Evolutionary conservation across 2,329 filamentous ascomycete species (phyloP).

Genomic region (Trichoderma aggressivum): DNA sequence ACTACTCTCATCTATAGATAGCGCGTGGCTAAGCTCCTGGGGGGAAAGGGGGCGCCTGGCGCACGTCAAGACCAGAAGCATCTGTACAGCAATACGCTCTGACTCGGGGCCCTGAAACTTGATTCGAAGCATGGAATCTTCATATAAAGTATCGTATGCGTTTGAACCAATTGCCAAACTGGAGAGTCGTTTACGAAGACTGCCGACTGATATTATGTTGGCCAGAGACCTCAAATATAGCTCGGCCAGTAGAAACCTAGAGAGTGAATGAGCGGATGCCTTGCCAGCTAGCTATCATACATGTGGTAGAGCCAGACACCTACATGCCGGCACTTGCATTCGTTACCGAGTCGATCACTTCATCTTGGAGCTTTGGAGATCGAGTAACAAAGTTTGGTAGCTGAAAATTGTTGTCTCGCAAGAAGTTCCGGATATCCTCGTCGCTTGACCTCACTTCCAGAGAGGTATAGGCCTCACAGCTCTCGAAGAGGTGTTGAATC

Average conservation of each 20-base stretch:
- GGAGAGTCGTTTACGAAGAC: not conserved
- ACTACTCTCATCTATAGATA: not conserved
- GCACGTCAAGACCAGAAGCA: not conserved
- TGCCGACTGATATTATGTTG: not conserved
- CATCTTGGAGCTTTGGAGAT: not conserved
- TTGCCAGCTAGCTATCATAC: not conserved
- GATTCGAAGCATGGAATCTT: not conserved
- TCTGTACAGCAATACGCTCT: not conserved
- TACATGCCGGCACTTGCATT: not conserved
- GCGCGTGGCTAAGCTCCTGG: not conserved
- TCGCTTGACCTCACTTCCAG: not conserved
- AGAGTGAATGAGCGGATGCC: not conserved
- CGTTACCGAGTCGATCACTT: not conserved
- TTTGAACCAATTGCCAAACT: not conserved
- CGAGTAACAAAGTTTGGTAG: not conserved
- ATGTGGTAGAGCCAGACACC: not conserved
- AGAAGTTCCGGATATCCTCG: not conserved
- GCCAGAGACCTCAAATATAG: not conserved
- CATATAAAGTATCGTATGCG: not conserved
- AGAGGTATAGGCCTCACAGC: rapidly evolving
- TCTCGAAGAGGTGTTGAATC: not conserved
- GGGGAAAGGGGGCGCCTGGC: not conserved
- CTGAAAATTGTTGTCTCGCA: not conserved
- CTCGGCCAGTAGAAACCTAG: not conserved
- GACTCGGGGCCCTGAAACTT: not conserved